Base-by-base conservation (phyloP, 2,329 filamentous ascomycete genomes). In the Magnaporthiopsis incrustans region DNA sequence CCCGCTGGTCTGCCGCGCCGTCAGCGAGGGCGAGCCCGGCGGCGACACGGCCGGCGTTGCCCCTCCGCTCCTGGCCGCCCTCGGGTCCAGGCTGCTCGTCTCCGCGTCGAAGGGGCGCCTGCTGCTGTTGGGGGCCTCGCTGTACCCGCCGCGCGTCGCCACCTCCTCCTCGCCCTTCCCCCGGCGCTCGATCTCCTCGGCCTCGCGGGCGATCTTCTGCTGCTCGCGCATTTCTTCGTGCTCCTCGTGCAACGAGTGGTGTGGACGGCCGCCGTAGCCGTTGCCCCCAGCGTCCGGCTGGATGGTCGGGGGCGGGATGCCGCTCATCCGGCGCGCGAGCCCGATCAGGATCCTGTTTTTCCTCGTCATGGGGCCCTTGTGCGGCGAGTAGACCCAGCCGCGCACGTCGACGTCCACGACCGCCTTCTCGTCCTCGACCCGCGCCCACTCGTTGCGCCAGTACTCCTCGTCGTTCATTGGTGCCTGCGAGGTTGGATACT, bases 361-460 rank as follows among this genome's bases (percentile, higher is more conserved):
- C 69, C 93, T 85, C 32, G 86, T 94, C 84, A 97, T 87, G 4
- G 91, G 92, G 0, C 92, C 92, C 68, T 83, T 84, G 71, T 94
- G 91, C 25, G 94, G 94, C 56, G 87, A 86, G 75, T 97, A 99
- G 62, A 98, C 85, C 95, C 96, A 99, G 18, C 95, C 95, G 69
- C 94, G 85, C 30, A 99, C 91, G 73, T 99, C 94, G 7, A 98
- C 91, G 72, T 98, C 94, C 1, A 97, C 90, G 4, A 97, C 81
- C 0, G 93, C 92, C 73, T 89, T 90, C 70, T 92, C 88, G 66
- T 94, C 88, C 73, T 96, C 90, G 63, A 89, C 84, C 66, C 84
- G 84, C 65, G 93, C 86, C 90, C 91, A 96, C 71, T 94, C 87
- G 64, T 85, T 79, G 57, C 83, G 85, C 88, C 90, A 94, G 73